A percentile compares a stretch with the other conserved stretches of the same genome.
Evolutionary conservation across 371 early-diverging fungal species (phyloP).

Genomic region (Vairimorpha ceranae): DNA sequence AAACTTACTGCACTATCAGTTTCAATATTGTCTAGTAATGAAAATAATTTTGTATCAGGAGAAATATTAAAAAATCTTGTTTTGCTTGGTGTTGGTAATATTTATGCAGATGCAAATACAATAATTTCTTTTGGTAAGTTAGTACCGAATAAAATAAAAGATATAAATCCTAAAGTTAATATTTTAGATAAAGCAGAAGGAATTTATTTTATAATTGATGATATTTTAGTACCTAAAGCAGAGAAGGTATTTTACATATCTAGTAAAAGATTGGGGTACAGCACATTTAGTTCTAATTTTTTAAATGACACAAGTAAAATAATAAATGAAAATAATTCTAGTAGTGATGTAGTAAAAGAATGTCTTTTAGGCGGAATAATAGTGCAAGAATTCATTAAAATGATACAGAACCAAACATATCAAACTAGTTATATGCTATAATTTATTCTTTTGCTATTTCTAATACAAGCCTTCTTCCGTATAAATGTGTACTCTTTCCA

Average conservation of each 20-base stretch:
- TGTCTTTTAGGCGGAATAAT: constrained; percentile 48
- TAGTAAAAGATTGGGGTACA: not conserved
- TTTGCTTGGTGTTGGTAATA: constrained; percentile 32
- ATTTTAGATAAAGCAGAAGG: not conserved
- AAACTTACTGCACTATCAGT: constrained; percentile 22
- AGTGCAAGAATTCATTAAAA: constrained; percentile 48
- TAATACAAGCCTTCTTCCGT: constrained; percentile 88
- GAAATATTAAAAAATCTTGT: constrained; percentile 53
- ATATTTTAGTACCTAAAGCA: not conserved
- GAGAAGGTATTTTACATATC: not conserved
- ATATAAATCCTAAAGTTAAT: constrained; percentile 26
- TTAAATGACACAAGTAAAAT: not conserved
- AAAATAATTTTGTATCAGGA: constrained; percentile 17
- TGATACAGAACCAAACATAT: constrained; percentile 15
- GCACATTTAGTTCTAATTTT: not conserved
- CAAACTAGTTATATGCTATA: constrained; percentile 5
- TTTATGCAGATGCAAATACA: constrained; percentile 17
- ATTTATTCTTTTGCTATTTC: constrained; percentile 64
- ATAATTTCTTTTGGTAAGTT: constrained; percentile 22
- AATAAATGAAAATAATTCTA: not conserved
- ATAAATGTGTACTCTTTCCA: constrained; percentile 79
- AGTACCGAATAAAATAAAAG: constrained; percentile 9
- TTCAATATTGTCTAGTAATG: not conserved
- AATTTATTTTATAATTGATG: not conserved
- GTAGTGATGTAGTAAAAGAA: constrained; percentile 18